Conservation (phyloP, 2,329 filamentous ascomycete species). For the Neurospora sp. region DNA sequence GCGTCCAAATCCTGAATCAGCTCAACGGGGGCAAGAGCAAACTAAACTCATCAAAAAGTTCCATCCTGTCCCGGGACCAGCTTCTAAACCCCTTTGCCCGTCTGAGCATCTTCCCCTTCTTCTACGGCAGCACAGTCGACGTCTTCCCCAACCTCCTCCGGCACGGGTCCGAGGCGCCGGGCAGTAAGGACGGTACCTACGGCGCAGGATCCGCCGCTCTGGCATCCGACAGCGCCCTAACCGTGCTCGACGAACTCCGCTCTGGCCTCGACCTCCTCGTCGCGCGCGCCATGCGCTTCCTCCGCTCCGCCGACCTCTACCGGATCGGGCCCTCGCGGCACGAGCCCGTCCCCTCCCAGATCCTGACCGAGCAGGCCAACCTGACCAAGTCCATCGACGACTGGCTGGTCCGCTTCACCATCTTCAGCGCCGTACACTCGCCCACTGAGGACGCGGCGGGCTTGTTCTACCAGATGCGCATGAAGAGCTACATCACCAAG, state of each 20-base stretch:
- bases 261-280: conserved; percentile 21
- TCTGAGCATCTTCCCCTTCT: conserved; percentile 29
- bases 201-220: neutral
- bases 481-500: conserved; percentile 22
- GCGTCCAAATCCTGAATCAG: conserved; percentile 26
- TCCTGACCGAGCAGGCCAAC: neutral
- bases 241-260: conserved; percentile 20
- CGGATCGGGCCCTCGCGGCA: neutral
- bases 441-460: neutral
- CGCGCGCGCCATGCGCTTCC: conserved; percentile 6
- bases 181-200: neutral
- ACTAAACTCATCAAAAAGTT: conserved; percentile 2
- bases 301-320: conserved; percentile 3
- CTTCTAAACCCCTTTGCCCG: conserved; percentile 29
- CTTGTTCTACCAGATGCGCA: conserved; percentile 14
- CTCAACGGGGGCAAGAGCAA: conserved; percentile 7
- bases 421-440: neutral
- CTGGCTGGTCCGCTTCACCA: conserved; percentile 18
- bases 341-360: neutral
- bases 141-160: conserved; percentile 17
- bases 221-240: conserved; percentile 1
- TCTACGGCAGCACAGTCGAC: conserved; percentile 22
- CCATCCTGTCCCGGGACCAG: conserved; percentile 22
- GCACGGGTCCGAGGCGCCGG: neutral
- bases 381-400: conserved; percentile 10